Evolutionary conservation across 2,329 filamentous ascomycete species (phyloP).

Genomic region (Celoporthe dispersa): DNA sequence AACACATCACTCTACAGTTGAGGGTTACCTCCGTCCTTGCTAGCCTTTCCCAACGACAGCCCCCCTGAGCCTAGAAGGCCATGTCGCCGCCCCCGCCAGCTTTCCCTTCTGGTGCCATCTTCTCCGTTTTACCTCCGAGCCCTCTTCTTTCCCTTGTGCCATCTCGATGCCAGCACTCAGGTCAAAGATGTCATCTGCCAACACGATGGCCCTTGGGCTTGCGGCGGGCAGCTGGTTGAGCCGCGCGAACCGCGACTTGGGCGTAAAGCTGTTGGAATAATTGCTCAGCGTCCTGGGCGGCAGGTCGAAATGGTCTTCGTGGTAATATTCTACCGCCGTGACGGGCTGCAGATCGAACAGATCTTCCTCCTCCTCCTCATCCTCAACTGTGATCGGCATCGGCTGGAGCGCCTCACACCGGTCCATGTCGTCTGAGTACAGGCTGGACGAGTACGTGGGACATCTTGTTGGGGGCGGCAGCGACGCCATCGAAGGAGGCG

Average conservation of each 20-base stretch:
- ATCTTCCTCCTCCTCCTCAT: background rate
- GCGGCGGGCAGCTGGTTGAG: slow-evolving; percentile 23
- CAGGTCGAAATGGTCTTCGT: slow-evolving; percentile 10
- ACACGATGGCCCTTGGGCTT: slow-evolving; percentile 10
- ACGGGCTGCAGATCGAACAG: background rate
- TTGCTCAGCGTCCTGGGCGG: slow-evolving; percentile 12
- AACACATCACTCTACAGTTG: background rate
- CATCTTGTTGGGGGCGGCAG: background rate
- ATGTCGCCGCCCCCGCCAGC: background rate
- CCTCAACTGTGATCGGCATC: background rate
- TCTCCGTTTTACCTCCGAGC: background rate
- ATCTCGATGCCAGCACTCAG: background rate
- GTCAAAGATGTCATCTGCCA: slow-evolving; percentile 6
- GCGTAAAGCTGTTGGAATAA: slow-evolving; percentile 5
- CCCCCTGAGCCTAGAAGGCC: slow-evolving; percentile 9
- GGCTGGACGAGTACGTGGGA: slow-evolving; percentile 19
- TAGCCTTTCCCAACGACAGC: background rate
- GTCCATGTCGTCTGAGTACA: slow-evolving; percentile 13
- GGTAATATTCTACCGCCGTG: background rate
- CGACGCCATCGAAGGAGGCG: background rate
- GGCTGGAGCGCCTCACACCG: background rate
- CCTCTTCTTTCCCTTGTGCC: background rate
- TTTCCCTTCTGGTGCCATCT: background rate
- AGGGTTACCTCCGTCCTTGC: background rate
- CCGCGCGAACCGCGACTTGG: slow-evolving; percentile 24